A percentile compares a stretch with the other conserved stretches of the same genome.
Conservation (phyloP, 129 eudicot genomes). For the Flaveria linearis region DNA sequence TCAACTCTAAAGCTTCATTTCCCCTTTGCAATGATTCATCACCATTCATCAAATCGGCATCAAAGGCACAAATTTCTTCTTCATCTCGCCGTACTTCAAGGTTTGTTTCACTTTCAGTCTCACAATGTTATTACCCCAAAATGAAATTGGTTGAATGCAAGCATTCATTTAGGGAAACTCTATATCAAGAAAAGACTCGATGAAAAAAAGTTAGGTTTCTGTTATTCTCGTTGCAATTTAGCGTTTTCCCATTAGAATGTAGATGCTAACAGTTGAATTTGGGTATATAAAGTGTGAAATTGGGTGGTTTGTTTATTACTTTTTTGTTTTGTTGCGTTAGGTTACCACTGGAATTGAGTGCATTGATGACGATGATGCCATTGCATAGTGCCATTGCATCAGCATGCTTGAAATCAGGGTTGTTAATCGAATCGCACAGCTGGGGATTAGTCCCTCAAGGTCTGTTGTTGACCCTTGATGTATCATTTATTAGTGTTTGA, state of each 20-base stretch:
- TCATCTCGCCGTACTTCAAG: constrained; percentile 41
- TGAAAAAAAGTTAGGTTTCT: neutral
- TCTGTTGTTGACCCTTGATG: constrained; percentile 21
- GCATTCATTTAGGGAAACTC: neutral
- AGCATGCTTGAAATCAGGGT: constrained; percentile 52
- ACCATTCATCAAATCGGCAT: constrained; percentile 31
- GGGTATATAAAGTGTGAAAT: neutral
- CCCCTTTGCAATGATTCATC: constrained; percentile 23
- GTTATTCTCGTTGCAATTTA: too few relatives aligned
- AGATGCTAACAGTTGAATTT: neutral
- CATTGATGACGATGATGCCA: constrained; percentile 61
- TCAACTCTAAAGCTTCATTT: constrained; percentile 28
- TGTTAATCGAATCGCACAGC: constrained; percentile 49
- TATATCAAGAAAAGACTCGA: too few relatives aligned
- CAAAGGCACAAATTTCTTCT: constrained; percentile 34
- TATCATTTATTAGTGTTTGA: constrained; percentile 9
- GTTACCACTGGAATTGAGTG: constrained; percentile 60
- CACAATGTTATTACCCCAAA: neutral
- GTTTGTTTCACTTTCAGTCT: constrained; percentile 24
- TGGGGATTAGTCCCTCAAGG: constrained; percentile 83
- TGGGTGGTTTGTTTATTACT: neutral
- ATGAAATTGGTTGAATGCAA: constrained; percentile 19
- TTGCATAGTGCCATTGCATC: constrained; percentile 75
- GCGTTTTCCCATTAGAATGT: neutral
- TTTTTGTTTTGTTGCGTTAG: constrained; percentile 26